Percentiles rank a stretch among this genome's conserved stretches.
Conservation (phyloP, 2,329 filamentous ascomycete genomes). For the Laburnicola sp. region DNA sequence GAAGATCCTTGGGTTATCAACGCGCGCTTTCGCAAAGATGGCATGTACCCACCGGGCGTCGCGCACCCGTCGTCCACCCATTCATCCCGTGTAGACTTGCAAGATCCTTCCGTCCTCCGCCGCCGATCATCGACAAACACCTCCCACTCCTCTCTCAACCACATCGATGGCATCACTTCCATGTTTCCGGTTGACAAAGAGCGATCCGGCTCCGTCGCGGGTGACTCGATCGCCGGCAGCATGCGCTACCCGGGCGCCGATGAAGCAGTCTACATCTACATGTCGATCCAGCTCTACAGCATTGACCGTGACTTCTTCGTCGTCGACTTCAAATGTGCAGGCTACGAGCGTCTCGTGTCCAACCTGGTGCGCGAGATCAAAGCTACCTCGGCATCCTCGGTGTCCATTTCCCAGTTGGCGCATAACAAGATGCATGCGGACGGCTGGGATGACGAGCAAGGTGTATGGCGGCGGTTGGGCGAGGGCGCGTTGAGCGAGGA, state of each 20-base stretch:
- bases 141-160: constrained; percentile 32
- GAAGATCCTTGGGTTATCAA: constrained; percentile 95
- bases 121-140: constrained; percentile 39
- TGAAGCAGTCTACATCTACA: constrained; percentile 84
- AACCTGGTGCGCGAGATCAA: constrained; percentile 48
- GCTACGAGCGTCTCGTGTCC: constrained; percentile 82
- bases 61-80: constrained; percentile 55
- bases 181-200: constrained; percentile 15
- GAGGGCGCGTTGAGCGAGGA: constrained; percentile 38
- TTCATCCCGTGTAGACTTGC: constrained; percentile 53
- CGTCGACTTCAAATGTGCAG: constrained; percentile 97
- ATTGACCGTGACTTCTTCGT: constrained; percentile 92
- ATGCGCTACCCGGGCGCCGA: constrained; percentile 48
- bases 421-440: constrained; percentile 28
- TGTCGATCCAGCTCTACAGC: constrained; percentile 71
- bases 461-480: constrained; percentile 40
- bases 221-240: constrained; percentile 20
- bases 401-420: constrained; percentile 22
- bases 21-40: constrained; percentile 83
- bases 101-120: constrained; percentile 29
- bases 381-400: constrained; percentile 20
- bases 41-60: constrained; percentile 63
- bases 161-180: constrained; percentile 31
- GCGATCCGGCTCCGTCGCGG: constrained; percentile 10
- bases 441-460: constrained; percentile 41